Conservation (phyloP, 192 early-diverging fungal genomes). For the Backusella tarrabulga region DNA sequence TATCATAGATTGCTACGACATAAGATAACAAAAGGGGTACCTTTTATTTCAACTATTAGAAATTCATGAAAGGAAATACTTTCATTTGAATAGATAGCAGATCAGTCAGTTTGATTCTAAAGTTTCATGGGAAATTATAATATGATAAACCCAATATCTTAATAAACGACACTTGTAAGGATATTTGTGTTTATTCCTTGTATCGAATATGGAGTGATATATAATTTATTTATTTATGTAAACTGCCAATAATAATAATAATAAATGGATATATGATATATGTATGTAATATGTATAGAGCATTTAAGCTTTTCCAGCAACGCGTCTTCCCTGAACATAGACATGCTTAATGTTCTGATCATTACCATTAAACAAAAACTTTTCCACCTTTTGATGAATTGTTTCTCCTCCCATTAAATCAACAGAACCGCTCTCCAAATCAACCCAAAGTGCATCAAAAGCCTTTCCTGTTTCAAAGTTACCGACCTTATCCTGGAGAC, state of each 20-base stretch:
- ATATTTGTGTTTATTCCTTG: not conserved
- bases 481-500: constrained; percentile 70
- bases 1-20: not conserved
- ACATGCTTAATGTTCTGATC: constrained; percentile 82
- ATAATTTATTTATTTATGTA: not conserved
- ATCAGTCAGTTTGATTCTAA: not conserved
- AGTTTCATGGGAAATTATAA: not conserved
- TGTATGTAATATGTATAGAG: not conserved
- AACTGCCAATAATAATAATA: not conserved
- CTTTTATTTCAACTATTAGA: not conserved
- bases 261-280: not conserved
- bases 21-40: not conserved
- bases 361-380: constrained; percentile 91
- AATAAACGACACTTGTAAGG: too few relatives aligned
- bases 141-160: not conserved
- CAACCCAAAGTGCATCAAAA: constrained; percentile 89
- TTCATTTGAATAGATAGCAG: not conserved
- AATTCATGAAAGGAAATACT: not conserved
- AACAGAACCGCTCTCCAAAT: constrained; percentile 49
- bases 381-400: constrained; percentile 64
- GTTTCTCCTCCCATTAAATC: constrained; percentile 67
- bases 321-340: constrained; percentile 71
- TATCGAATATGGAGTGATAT: not conserved
- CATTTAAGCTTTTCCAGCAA: constrained; percentile 29
- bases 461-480: constrained; percentile 84